Evolutionary conservation across 495 filamentous ascomycete species (phyloP), one percentile per base, ranked within the genome.

Genomic region (Aspergillus olivimuriae): DNA sequence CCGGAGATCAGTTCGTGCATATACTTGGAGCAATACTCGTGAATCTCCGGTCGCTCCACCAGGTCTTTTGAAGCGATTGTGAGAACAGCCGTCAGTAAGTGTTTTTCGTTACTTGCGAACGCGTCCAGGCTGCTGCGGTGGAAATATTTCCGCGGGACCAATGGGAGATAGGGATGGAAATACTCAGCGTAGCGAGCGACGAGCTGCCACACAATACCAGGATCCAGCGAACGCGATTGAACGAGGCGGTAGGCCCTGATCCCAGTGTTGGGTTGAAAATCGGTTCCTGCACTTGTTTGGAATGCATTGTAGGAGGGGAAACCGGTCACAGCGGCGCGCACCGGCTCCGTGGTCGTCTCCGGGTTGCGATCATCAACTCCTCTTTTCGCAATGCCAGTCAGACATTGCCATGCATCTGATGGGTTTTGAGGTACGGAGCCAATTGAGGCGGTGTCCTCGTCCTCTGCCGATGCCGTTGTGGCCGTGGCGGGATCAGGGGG

Each of bases 11-110:
- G 51, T 28, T 73, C 71, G 28, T 80, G 77, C 77, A 81, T 83
- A 52, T 82, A 75, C 44, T 75, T 73, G 10, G 78, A 76, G 52
- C 78, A 82, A 47, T 75, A 68, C 45, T 76, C 74, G 39, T 82
- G 78, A 4, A 78, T 70, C 30, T 75, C 60, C 4, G 74, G 70
- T 22, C 73, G 70, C 11, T 77, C 70, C 19, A 74, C 66, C 19
- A 82, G 52, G 43, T 83, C 77, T 50, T 81, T 78, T 1, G 77
- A 80, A 2, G 80, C 72, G 33, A 83, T 77, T 2, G 79, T 78
- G 7, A 83, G 61, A 4, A 83, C 74, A 0, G 80, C 78, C 0
- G 80, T 82, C 10, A 83, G 68, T 1, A 83, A 56, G 48, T 82
- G 73, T 36, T 72, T 75, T 53, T 83, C 78, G 32, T 71, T 68